These are phyloP conservation scores for Westerdykella ornata DNA, from an alignment of 2,329 filamentous ascomycete species.

Conservation along the genomic window DNA sequence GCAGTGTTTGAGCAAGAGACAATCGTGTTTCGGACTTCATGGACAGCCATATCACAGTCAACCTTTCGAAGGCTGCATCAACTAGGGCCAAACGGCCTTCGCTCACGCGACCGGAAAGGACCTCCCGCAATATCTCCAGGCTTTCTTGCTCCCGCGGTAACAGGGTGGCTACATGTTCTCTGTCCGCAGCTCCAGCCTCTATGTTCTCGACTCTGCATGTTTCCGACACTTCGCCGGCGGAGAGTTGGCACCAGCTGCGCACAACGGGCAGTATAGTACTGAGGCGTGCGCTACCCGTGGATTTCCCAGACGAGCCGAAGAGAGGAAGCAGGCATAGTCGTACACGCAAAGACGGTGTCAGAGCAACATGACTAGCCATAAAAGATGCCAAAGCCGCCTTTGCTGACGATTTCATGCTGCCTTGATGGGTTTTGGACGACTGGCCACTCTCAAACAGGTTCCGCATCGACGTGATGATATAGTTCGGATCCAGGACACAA, in stretches of 20 bases:
- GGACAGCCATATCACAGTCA: slow-evolving; percentile 65
- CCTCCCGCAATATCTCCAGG: slow-evolving; percentile 47
- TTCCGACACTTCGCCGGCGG: slow-evolving; percentile 45
- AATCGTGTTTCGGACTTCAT: slow-evolving; percentile 60
- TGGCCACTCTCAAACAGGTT: slow-evolving; percentile 53
- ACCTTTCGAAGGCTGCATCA: slow-evolving; percentile 58
- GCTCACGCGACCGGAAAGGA: slow-evolving; percentile 43
- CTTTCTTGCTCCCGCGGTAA: slow-evolving; percentile 54
- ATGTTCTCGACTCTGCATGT: slow-evolving; percentile 48
- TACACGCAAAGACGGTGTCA: slow-evolving; percentile 60
- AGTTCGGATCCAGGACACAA: slow-evolving; percentile 69
- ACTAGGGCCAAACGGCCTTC: slow-evolving; percentile 51
- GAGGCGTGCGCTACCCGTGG: slow-evolving; percentile 64
- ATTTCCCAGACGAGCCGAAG: slow-evolving; percentile 65
- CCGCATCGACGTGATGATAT: slow-evolving; percentile 60
- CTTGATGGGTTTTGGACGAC: slow-evolving; percentile 24
- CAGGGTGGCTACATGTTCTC: slow-evolving; percentile 48
- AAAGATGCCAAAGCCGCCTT: slow-evolving; percentile 63
- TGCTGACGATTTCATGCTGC: slow-evolving; percentile 51
- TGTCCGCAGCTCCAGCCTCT: slow-evolving; percentile 45
- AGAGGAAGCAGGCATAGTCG: slow-evolving; percentile 67
- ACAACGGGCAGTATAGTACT: slow-evolving; percentile 71
- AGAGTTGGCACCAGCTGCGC: slow-evolving; percentile 58
- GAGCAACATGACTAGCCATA: slow-evolving; percentile 64
- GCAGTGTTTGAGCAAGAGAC: slow-evolving; percentile 55